Evolutionary conservation across 106 monocot species (phyloP).

Genomic region (Allium cepa): DNA sequence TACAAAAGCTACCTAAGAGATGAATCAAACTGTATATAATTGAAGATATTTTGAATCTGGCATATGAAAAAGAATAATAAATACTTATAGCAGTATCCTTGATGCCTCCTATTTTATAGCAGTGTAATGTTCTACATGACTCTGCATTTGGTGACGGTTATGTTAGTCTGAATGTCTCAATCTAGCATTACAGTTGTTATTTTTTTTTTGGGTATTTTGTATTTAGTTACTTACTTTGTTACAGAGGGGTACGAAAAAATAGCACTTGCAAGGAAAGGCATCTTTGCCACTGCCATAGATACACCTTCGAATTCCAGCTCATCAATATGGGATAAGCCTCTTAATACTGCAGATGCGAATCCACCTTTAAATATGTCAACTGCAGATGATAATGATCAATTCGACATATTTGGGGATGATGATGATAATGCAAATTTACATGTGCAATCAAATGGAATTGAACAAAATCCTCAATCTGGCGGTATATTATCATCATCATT

Average conservation of each 20-base stretch:
- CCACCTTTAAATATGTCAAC: constrained; percentile 22
- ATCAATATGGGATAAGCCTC: constrained; percentile 19
- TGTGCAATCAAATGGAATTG: constrained; percentile 12
- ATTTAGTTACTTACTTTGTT: neutral
- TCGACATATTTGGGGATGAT: constrained; percentile 92
- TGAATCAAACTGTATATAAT: no score
- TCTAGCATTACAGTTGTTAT: neutral
- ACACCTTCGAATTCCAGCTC: constrained; percentile 15
- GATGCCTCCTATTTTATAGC: no score
- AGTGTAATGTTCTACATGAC: no score
- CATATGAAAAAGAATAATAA: no score
- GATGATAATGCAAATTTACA: constrained; percentile 36
- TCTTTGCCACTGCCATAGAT: constrained; percentile 13
- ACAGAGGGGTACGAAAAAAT: constrained; percentile 78
- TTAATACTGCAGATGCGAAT: constrained; percentile 19
- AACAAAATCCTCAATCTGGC: constrained; percentile 3
- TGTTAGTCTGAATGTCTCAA: no score
- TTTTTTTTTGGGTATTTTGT: neutral
- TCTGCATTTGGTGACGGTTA: no score
- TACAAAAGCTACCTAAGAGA: no score
- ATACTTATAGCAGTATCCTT: no score
- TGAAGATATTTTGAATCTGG: no score
- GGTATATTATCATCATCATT: constrained; percentile 16
- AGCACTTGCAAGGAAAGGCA: constrained; percentile 38
- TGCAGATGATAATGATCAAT: constrained; percentile 32